Evolutionary conservation across 331 rosid species (phyloP), one percentile per base, ranked within the genome.

Genomic region (Rosa hybrid): DNA sequence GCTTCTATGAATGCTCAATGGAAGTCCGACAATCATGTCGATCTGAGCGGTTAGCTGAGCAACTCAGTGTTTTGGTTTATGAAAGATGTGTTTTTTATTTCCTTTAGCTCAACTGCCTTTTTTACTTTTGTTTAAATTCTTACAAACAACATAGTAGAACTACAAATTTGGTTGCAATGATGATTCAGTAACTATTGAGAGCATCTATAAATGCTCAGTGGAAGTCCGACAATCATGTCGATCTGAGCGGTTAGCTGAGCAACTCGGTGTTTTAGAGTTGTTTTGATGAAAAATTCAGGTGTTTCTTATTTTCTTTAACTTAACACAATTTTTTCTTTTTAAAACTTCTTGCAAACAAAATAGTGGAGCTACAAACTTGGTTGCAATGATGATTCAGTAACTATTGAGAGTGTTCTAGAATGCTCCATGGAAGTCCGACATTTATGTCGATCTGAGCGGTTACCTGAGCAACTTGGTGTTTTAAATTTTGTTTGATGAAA

Each of bases 1-100:
- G 87, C 78, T 62, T 87, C 74, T 74, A 56, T 11, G 41, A 78
- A 30, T 86, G 86, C 90, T 84, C 78, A 39, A 77, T 90, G 94
- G 85, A 81, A 83, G 76, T 68, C 89, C 67, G 93, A 81, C 94
- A 76, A 51, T 51, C 41, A 60, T 87, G 96, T 83, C 78, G 87
- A 87, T 50, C 95, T 89, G 96, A 92, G 97, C 91, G 94, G 93
- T 92, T 94, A 92, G 77, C 91, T 56, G 65, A 59, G 65, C 65
- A 59, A 59, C 65, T n/a, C 4, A 6, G 4, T 59, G 34, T 34
- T 62, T 38, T 67, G 49, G 13, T 67, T 67, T 67, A 39, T 39
- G 25, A 41, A 17, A 18, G 42, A 63, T 25, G 68, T 63, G 42
- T 27, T 12, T 25, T 25, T 27, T 62, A 23, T 25, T 23, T 23